Percentiles rank a stretch among this genome's conserved stretches.
Evolutionary conservation across 1,284 basidiomycete genomes (phyloP).

Genomic region (Cutaneotrichosporon dermatis): DNA sequence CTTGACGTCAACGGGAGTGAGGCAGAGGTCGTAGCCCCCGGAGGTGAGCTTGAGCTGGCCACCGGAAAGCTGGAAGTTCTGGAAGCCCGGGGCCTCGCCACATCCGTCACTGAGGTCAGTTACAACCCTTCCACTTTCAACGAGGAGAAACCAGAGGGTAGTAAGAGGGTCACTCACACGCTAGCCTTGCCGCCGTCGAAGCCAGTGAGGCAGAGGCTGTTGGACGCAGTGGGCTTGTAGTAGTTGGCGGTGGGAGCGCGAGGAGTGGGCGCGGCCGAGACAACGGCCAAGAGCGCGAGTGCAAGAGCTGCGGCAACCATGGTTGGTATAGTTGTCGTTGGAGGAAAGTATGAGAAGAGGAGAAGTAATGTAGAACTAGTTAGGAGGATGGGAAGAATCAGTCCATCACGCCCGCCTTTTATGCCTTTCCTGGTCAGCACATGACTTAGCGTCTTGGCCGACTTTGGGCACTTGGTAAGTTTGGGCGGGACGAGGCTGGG

Average conservation of each 20-base stretch:
- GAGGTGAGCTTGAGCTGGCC: background rate
- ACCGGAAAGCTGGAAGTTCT: background rate
- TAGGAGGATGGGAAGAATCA: background rate
- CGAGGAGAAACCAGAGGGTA: too few relatives aligned
- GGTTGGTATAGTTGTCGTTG: background rate
- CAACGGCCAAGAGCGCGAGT: background rate
- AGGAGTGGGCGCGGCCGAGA: background rate
- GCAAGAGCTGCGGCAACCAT: background rate
- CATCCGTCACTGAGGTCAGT: background rate
- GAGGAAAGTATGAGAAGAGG: too few relatives aligned
- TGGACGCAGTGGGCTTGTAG: background rate
- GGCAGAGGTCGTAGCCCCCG: background rate
- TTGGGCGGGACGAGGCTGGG: too few relatives aligned
- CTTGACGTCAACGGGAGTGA: background rate
- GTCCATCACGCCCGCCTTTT: too few relatives aligned
- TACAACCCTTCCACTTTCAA: too few relatives aligned
- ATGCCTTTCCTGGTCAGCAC: too few relatives aligned
- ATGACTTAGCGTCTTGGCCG: too few relatives aligned
- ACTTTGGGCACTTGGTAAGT: too few relatives aligned
- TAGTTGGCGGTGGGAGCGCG: background rate
- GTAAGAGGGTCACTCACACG: background rate
- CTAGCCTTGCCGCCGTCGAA: background rate
- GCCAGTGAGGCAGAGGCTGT: background rate
- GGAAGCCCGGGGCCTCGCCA: background rate
- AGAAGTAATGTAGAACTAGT: too few relatives aligned